phyloP scores from a whole-genome alignment of 768 basidiomycete species.

The Termitomyces sp. region DNA sequence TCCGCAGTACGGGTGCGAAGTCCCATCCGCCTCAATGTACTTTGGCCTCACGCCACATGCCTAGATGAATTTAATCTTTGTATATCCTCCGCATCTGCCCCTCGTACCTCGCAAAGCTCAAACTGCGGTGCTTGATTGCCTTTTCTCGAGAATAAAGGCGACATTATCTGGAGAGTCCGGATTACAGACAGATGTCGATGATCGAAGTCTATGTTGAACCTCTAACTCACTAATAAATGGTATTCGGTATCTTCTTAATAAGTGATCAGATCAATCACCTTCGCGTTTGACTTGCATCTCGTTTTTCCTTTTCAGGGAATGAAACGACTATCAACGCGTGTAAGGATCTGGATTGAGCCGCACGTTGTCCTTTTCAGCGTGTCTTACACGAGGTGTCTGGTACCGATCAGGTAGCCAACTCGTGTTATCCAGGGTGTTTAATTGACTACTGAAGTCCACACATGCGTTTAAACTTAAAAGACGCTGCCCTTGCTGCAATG shows the following conservation, averaged over 20 bases:
- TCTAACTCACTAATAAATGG: neutral
- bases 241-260: neutral
- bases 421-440: neutral
- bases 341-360: neutral
- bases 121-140: neutral
- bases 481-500: too few relatives aligned
- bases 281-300: neutral
- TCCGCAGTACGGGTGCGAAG: slow-evolving; percentile 54
- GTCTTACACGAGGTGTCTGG: neutral
- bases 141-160: neutral
- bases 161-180: neutral
- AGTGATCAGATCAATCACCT: neutral
- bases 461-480: too few relatives aligned
- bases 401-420: too few relatives aligned
- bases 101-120: slow-evolving; percentile 11
- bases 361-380: neutral
- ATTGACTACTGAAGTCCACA: neutral
- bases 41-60: slow-evolving; percentile 56
- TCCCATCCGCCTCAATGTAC: slow-evolving; percentile 50
- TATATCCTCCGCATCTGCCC: neutral
- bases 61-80: slow-evolving; percentile 23
- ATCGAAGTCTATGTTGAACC: neutral
- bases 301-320: neutral
- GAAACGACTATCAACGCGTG: neutral
- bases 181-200: neutral